A percentile compares a stretch with the other conserved stretches of the same genome.
These are phyloP conservation scores for Paecilomyces dactylethromorphus DNA, from an alignment of 2,329 filamentous ascomycete species.

Conservation along the genomic window DNA sequence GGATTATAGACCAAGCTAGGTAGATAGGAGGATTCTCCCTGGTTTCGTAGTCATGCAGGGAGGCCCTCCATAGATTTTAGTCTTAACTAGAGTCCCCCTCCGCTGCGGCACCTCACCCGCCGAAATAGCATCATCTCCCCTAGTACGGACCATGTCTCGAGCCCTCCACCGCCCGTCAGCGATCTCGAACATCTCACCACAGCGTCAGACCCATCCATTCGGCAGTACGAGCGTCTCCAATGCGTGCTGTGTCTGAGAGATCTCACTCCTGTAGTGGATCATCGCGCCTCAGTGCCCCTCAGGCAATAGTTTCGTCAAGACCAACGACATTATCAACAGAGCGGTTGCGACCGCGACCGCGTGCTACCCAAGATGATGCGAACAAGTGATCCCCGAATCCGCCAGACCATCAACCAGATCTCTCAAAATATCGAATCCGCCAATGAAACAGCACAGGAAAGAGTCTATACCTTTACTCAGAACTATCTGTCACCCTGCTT, in stretches of 20 bases:
- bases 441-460: constrained; percentile 84
- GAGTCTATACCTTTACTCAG: constrained; percentile 83
- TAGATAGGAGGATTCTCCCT: not conserved
- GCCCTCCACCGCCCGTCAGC: not conserved
- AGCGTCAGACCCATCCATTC: not conserved
- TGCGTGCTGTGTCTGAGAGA: not conserved
- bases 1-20: not conserved
- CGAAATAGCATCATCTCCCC: not conserved
- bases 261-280: not conserved
- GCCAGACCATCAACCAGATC: constrained; percentile 89
- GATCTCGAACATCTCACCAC: not conserved
- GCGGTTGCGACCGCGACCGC: not conserved
- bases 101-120: not conserved
- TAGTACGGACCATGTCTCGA: not conserved
- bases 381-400: constrained; percentile 72
- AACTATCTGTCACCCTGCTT: constrained; percentile 80
- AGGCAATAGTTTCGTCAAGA: constrained; percentile 5
- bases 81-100: not conserved
- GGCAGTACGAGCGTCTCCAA: not conserved
- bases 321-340: constrained; percentile 6
- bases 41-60: not conserved
- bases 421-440: constrained; percentile 84
- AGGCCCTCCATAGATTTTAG: not conserved
- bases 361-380: constrained; percentile 46
- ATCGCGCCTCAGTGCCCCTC: not conserved